These are phyloP conservation scores for Maudiozyma barnettii DNA, from an alignment of 805 yeast genomes.

Conservation along the genomic window DNA sequence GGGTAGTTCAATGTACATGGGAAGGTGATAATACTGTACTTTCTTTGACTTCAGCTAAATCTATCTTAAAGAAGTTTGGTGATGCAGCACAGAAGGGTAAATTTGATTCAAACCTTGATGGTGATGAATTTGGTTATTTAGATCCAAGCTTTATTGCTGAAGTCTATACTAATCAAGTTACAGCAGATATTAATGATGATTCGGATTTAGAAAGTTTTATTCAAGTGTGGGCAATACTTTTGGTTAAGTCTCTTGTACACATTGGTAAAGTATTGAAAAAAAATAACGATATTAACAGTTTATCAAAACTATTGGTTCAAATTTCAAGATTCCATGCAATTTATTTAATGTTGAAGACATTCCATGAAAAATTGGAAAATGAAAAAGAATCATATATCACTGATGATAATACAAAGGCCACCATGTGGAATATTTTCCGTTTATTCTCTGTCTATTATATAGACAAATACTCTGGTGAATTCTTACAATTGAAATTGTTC, in stretches of 20 bases:
- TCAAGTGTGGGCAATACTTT: conserved; percentile 27
- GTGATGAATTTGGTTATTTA: conserved; percentile 23
- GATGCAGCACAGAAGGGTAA: conserved; percentile 31
- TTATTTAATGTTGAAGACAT: conserved; percentile 30
- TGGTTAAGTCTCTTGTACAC: conserved; percentile 23
- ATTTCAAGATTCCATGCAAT: conserved; percentile 35
- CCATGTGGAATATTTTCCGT: conserved; percentile 46
- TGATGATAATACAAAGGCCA: conserved; percentile 33
- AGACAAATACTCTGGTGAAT: conserved; percentile 62
- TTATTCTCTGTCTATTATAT: conserved; percentile 58
- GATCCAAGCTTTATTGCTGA: conserved; percentile 20
- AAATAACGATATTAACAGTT: conserved; percentile 26
- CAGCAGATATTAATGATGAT: conserved; percentile 25
- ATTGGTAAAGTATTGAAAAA: conserved; percentile 21
- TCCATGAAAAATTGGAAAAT: conserved; percentile 17
- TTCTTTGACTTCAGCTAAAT: conserved; percentile 76
- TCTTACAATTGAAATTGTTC: conserved; percentile 54
- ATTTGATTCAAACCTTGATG: conserved; percentile 26
- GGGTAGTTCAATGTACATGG: conserved; percentile 99
- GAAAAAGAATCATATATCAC: conserved; percentile 18
- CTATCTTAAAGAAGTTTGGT: conserved; percentile 38
- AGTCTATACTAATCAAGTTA: conserved; percentile 15
- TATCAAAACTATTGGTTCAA: conserved; percentile 32
- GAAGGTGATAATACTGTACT: conserved; percentile 92
- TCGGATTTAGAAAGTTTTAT: conserved; percentile 25